Base-by-base conservation (phyloP, 768 basidiomycete species). In the Amanita muscaria region DNA sequence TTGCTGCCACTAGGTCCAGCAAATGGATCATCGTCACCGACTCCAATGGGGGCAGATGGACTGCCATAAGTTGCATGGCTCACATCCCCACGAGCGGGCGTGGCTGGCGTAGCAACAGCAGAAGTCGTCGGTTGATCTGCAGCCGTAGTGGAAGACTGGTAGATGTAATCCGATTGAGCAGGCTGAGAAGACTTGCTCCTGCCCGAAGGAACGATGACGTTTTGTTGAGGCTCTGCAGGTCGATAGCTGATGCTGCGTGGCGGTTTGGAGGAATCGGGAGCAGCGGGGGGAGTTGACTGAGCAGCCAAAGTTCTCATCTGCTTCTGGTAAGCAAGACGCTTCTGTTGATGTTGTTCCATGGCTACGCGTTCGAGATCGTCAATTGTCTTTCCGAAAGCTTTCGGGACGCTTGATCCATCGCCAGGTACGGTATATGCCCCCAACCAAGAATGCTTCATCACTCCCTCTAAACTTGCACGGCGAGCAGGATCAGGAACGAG, bases 401-500 rank as follows among this genome's bases (percentile, higher is more conserved):
- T 58, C 39, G 56, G 62, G 36, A 51, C 55, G 3, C 62, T 59
- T n/a, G 58, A 54, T 31, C 21, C 19, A 3, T 38, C 37, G 35
- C 39, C 27, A 3, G 77, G 56, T 11, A 66, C 59, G 2, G 68
- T 65, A 53, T 87, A 85, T 3, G 79, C 71, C 1, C 67, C 64
- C 18, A 98, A 70, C 94, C 94, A 99, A 3, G 78, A 73, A 59
- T 98, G 96, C 10, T 63, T 68, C 89, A 94, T 96, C 53, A 99
- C 82, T 1, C 70, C 65, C 8, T 72, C 66, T 30, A 97, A 71
- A 48, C 80, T 80, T 35, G 87, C 86, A 34, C 94, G 82, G 23
- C 76, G 74, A 14, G 72, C 68, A 4, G 93, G 93, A 53, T 96
- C 89, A 6, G 93, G 89, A 3, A 97, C 92, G 46, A 98, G 84